A percentile compares a stretch with the other conserved stretches of the same genome.
These are phyloP conservation scores for Glutinoglossum americanum DNA, from an alignment of 495 filamentous ascomycete genomes.

Conservation along the genomic window DNA sequence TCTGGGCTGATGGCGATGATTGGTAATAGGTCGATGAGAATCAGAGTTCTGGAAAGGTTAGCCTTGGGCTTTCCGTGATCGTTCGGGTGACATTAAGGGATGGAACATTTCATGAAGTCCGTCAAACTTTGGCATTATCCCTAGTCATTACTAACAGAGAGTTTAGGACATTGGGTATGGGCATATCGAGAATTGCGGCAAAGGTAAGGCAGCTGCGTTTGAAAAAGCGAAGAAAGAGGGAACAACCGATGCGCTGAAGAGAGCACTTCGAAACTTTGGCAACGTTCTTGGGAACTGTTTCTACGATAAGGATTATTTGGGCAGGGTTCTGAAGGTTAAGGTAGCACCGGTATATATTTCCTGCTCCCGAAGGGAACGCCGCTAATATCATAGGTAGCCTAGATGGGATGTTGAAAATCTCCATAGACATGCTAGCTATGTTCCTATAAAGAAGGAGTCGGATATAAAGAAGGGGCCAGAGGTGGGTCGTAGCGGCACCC, in stretches of 20 bases:
- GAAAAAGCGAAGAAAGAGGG: conserved; percentile 98
- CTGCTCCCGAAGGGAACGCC: not conserved
- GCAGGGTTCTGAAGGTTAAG: conserved; percentile 68
- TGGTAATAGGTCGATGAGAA: conserved; percentile 41
- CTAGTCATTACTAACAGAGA: not conserved
- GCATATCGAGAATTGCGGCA: conserved; percentile 84
- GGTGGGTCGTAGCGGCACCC: conserved; percentile 3
- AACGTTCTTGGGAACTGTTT: conserved; percentile 94
- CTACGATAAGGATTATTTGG: conserved; percentile 85
- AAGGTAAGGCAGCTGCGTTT: conserved; percentile 80
- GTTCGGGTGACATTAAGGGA: conserved; percentile 76
- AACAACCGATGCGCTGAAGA: conserved; percentile 82
- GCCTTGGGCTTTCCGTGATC: conserved; percentile 65
- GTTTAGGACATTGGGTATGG: conserved; percentile 77
- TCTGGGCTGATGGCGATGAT: not conserved
- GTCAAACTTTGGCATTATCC: not conserved
- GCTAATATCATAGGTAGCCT: conserved; percentile 18
- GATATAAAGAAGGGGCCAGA: conserved; percentile 12
- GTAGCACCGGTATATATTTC: conserved; percentile 26
- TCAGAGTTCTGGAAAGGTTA: conserved; percentile 42
- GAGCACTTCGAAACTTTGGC: conserved; percentile 76
- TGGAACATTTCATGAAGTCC: conserved; percentile 74
- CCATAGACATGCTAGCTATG: conserved; percentile 57
- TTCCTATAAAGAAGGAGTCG: conserved; percentile 25
- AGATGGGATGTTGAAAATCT: conserved; percentile 58